A percentile compares a stretch with the other conserved stretches of the same genome.
Evolutionary conservation across 805 yeast species (phyloP).

Genomic region (Saccharomycopsis sp.): DNA sequence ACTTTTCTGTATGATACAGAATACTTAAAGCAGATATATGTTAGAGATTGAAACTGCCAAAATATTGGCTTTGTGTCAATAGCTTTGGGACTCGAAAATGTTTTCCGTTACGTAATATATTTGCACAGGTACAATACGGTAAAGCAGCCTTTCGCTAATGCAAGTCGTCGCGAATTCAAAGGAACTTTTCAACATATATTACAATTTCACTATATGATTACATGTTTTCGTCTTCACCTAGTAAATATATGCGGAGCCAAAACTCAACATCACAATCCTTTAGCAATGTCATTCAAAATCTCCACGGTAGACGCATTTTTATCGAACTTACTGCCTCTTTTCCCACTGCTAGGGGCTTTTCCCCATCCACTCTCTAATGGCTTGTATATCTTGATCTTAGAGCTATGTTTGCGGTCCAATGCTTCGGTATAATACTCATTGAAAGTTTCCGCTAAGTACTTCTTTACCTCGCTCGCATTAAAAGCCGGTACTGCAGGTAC

Average conservation of each 20-base stretch:
- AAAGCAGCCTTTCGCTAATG: too few relatives aligned
- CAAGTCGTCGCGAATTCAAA: background rate
- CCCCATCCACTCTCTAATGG: slow-evolving; percentile 19
- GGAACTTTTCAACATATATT: background rate
- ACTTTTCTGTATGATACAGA: too few relatives aligned
- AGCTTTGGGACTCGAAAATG: too few relatives aligned
- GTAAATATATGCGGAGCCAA: background rate
- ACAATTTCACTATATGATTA: background rate
- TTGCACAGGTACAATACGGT: too few relatives aligned
- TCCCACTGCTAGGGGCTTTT: slow-evolving; percentile 4
- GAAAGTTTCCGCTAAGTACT: slow-evolving; percentile 8
- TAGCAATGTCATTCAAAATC: slow-evolving; percentile 16
- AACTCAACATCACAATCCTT: background rate
- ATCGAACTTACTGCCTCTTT: slow-evolving; percentile 1
- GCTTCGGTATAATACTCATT: slow-evolving; percentile 6
- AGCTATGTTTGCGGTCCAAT: slow-evolving; percentile 5
- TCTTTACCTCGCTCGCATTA: slow-evolving; percentile 12
- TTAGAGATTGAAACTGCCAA: too few relatives aligned
- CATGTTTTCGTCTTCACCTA: slow-evolving; percentile 1
- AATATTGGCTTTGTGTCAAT: too few relatives aligned
- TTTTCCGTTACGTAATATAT: too few relatives aligned
- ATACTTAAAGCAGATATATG: too few relatives aligned
- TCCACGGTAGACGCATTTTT: slow-evolving; percentile 3
- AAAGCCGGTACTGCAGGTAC: background rate
- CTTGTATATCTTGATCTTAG: slow-evolving; percentile 10